A percentile compares a stretch with the other conserved stretches of the same genome.
These are phyloP conservation scores for Candida alai DNA, from an alignment of 805 yeast genomes.

Conservation along the genomic window DNA sequence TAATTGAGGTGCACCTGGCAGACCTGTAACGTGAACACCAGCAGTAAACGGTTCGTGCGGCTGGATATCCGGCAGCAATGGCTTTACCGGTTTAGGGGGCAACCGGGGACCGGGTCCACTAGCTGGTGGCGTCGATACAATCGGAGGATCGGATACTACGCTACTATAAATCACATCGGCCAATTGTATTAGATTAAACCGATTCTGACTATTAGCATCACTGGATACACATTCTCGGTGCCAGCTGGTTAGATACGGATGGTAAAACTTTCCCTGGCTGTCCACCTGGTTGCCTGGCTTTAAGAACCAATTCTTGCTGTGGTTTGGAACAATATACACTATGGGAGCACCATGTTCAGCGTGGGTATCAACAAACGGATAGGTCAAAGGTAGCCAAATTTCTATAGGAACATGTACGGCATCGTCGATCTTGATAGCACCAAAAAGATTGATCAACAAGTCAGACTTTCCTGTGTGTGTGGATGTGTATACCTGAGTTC, in stretches of 20 bases:
- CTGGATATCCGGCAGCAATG: slow-evolving; percentile 2
- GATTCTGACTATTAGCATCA: slow-evolving; percentile 5
- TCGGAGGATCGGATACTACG: slow-evolving; percentile 45
- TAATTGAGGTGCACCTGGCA: too few relatives aligned
- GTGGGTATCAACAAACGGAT: slow-evolving; percentile 43
- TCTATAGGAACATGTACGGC: slow-evolving; percentile 46
- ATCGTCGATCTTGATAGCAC: slow-evolving; percentile 41
- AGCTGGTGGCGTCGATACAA: slow-evolving; percentile 27
- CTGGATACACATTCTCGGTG: slow-evolving; percentile 12
- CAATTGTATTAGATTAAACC: slow-evolving; percentile 28
- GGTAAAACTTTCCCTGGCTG: slow-evolving; percentile 65
- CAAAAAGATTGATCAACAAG: slow-evolving; percentile 62
- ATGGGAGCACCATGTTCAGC: slow-evolving; percentile 51
- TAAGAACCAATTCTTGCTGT: slow-evolving; percentile 34
- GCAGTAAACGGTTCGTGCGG: background rate
- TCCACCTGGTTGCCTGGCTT: slow-evolving; percentile 66
- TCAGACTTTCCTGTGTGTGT: slow-evolving; percentile 54
- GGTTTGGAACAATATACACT: slow-evolving; percentile 58
- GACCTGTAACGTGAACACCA: slow-evolving; percentile 14
- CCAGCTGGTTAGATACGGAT: slow-evolving; percentile 69
- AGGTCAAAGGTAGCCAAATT: slow-evolving; percentile 73
- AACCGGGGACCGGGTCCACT: slow-evolving; percentile 13
- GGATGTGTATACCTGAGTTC: slow-evolving; percentile 56
- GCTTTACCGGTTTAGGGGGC: slow-evolving; percentile 22
- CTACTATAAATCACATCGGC: slow-evolving; percentile 26